These are phyloP conservation scores for Pseudogymnoascus sp. DNA, from an alignment of 2,329 filamentous ascomycete species.

Conservation along the genomic window DNA sequence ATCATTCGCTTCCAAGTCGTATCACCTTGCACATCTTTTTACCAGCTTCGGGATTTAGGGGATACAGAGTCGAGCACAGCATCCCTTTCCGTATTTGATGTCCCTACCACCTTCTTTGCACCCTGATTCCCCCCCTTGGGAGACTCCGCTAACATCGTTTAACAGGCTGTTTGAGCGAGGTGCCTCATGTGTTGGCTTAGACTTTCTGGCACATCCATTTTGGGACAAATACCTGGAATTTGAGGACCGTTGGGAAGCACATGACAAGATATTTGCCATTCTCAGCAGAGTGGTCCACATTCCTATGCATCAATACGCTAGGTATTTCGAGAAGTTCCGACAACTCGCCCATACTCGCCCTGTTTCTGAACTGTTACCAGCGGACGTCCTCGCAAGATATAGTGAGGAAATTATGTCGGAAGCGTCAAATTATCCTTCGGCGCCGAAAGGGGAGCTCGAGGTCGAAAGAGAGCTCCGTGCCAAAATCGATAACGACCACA, in stretches of 20 bases:
- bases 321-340: constrained; percentile 89
- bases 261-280: constrained; percentile 79
- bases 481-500: constrained; percentile 73
- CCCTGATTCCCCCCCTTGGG: constrained; percentile 16
- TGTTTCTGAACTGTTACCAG: constrained; percentile 62
- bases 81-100: constrained; percentile 55
- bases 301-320: constrained; percentile 90
- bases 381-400: constrained; percentile 61
- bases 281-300: constrained; percentile 77
- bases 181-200: constrained; percentile 74
- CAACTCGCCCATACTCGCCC: constrained; percentile 67
- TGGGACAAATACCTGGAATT: constrained; percentile 99
- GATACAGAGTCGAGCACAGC: constrained; percentile 45
- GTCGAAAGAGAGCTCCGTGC: constrained; percentile 74
- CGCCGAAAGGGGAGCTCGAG: constrained; percentile 63
- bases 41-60: constrained; percentile 39
- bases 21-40: constrained; percentile 30
- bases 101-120: constrained; percentile 36
- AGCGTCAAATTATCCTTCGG: constrained; percentile 42
- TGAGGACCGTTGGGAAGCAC: constrained; percentile 80
- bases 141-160: constrained; percentile 9
- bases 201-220: constrained; percentile 91
- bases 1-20: constrained; percentile 37
- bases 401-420: constrained; percentile 66
- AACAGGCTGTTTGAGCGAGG: constrained; percentile 86